phyloP scores from a whole-genome alignment of 495 filamentous ascomycete species.

The Lasiosphaeriaceae sp. region DNA sequence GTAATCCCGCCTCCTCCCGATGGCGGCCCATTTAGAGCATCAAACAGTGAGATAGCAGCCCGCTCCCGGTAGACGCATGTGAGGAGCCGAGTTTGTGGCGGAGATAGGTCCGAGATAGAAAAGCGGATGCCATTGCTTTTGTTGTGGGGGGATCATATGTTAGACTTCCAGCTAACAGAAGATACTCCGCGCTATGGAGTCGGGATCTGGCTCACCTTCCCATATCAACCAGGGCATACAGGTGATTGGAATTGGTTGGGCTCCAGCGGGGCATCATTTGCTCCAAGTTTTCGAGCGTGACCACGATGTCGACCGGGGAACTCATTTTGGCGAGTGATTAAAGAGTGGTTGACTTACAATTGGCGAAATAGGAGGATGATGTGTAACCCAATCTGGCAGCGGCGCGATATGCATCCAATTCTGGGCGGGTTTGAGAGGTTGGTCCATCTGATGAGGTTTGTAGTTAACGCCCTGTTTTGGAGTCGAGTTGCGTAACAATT shows the following conservation, averaged over 20 bases:
- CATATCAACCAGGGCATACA: constrained; percentile 66
- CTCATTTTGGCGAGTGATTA: constrained; percentile 14
- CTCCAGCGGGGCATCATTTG: constrained; percentile 46
- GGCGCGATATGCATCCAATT: no score
- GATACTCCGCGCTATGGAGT: neutral
- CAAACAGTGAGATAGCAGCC: constrained; percentile 81
- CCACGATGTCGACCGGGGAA: constrained; percentile 34
- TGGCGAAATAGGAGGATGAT: neutral
- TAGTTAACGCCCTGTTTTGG: no score
- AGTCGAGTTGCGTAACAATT: neutral
- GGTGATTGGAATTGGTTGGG: constrained; percentile 37
- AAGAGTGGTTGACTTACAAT: neutral
- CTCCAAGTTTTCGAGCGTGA: constrained; percentile 49
- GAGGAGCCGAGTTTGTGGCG: constrained; percentile 65
- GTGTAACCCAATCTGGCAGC: neutral
- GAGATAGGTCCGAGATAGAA: constrained; percentile 76
- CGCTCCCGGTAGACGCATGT: constrained; percentile 75
- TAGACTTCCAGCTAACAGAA: neutral
- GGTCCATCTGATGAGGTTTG: no score
- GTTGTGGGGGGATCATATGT: constrained; percentile 1
- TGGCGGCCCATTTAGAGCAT: constrained; percentile 57
- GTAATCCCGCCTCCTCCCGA: constrained; percentile 22
- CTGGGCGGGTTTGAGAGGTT: no score
- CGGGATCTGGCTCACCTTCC: constrained; percentile 56
- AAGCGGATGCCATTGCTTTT: constrained; percentile 91